Base-by-base conservation (phyloP, 1,139 yeast species). In the Debaryomyces fabryi region DNA sequence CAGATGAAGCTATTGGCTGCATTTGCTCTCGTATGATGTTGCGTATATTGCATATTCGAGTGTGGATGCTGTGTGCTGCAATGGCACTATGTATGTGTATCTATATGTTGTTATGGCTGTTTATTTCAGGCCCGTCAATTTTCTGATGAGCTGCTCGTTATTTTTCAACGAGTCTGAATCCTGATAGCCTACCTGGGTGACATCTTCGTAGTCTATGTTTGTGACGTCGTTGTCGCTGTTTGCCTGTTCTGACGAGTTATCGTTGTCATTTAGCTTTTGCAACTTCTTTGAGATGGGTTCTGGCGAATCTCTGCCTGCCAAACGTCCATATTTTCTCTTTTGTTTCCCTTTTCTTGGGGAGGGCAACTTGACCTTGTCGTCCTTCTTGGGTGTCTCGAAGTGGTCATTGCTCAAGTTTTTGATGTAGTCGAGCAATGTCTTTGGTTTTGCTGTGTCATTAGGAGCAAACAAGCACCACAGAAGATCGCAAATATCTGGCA, bases 381-480 rank as follows among this genome's bases (percentile, higher is more conserved):
- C 44, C 45, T 23, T 48, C 51, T 32, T 49, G 16, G 37, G 38
- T 15, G 46, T 41, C 15, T 33, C 41, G 20, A 29, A 32, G 16
- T 10, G 20, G 7, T 13, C 36, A 23, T 39, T 34, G 16, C 39
- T 50, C 44, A 56, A 43, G 38, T 52, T 60, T 36, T 64, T 62
- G 18, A 68, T 66, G 47, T 68, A 72, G 41, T 72, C 76, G 52
- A 72, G 50, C 40, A 72, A 59, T 10, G 72, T 65, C 36, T 59
- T 62, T 0, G 74, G 69, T 18, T 64, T 52, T 15, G 24, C 45
- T 23, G 49, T 42, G 10, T 30, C 34, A 10, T 20, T 48, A 1
- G 82, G 82, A 6, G 81, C 81, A 61, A 68, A 80, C 3, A 82
- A 62, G 55, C 86, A 81, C 85, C 86, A 81, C 37, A 63, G 55